Evolutionary conservation across 2,329 filamentous ascomycete genomes (phyloP).

Genomic region (Orbilia brochopaga): DNA sequence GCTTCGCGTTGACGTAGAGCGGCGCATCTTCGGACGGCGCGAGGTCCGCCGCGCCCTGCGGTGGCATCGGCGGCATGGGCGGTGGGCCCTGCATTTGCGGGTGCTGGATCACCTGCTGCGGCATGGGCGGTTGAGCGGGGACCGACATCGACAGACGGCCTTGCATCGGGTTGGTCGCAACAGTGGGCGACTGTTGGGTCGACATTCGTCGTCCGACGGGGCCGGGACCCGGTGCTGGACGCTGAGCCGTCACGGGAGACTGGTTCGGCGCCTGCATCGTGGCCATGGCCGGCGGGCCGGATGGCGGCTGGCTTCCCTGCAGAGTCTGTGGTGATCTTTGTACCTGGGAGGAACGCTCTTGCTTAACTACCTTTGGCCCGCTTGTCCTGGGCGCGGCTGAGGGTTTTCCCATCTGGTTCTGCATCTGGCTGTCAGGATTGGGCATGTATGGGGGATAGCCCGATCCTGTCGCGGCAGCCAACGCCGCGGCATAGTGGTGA

Average conservation of each 20-base stretch:
- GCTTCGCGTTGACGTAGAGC: constrained; percentile 96
- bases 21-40: constrained; percentile 84
- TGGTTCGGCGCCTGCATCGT: constrained; percentile 42
- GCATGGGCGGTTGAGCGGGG: constrained; percentile 40
- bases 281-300: constrained; percentile 41
- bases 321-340: constrained; percentile 49
- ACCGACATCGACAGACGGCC: constrained; percentile 46
- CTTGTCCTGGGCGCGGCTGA: constrained; percentile 33
- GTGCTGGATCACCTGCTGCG: constrained; percentile 52
- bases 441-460: constrained; percentile 47
- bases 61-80: constrained; percentile 66
- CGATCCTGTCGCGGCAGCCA: constrained; percentile 47
- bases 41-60: constrained; percentile 76
- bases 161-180: constrained; percentile 45
- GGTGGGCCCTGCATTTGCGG: constrained; percentile 57
- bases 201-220: constrained; percentile 48
- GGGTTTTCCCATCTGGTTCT: constrained; percentile 46
- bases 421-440: constrained; percentile 45
- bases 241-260: constrained; percentile 37
- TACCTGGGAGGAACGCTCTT: constrained; percentile 42
- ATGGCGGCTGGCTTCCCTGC: constrained; percentile 37
- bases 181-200: constrained; percentile 45
- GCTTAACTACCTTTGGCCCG: constrained; percentile 46
- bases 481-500: constrained; percentile 50
- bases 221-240: constrained; percentile 31